phyloP scores from a whole-genome alignment of 306 rosid genomes.

The Abrus precatorius region DNA sequence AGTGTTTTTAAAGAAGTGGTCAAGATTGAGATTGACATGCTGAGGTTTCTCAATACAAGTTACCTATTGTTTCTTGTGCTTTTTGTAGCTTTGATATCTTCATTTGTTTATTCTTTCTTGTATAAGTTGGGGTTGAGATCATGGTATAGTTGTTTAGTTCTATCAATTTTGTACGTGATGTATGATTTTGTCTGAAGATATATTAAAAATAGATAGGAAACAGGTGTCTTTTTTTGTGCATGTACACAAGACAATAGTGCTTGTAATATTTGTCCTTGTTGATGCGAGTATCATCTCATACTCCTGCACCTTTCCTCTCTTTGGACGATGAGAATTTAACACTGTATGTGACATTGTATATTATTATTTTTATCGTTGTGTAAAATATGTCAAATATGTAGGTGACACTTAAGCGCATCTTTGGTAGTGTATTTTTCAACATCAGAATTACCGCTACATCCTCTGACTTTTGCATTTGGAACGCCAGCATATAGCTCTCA shows the following conservation, averaged over 20 bases:
- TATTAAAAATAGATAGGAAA: slow-evolving; percentile 5
- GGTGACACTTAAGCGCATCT: too few species aligned
- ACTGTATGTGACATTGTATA: too few species aligned
- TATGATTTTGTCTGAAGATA: slow-evolving; percentile 42
- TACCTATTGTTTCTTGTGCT: slow-evolving; percentile 38
- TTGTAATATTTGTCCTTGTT: slow-evolving; percentile 41
- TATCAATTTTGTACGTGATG: slow-evolving; percentile 53
- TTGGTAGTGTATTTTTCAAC: too few species aligned
- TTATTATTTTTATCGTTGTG: too few species aligned
- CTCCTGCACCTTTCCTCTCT: neutral
- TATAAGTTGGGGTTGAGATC: slow-evolving; percentile 48
- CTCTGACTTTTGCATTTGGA: too few species aligned
- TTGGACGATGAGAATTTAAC: neutral
- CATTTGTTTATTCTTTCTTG: slow-evolving; percentile 64
- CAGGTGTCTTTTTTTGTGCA: slow-evolving; percentile 39
- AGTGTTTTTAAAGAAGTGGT: slow-evolving; percentile 44
- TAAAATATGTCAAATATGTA: too few species aligned
- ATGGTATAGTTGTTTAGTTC: slow-evolving; percentile 47
- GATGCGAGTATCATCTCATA: slow-evolving; percentile 10
- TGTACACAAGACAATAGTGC: slow-evolving; percentile 37
- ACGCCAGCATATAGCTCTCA: too few species aligned
- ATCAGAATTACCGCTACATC: too few species aligned
- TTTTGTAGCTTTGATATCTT: slow-evolving; percentile 44
- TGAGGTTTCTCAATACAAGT: slow-evolving; percentile 26
- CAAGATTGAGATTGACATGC: slow-evolving; percentile 39